Evolutionary conservation across 352 stramenopile species (phyloP).

Genomic region (Phytophthora palmivora): DNA sequence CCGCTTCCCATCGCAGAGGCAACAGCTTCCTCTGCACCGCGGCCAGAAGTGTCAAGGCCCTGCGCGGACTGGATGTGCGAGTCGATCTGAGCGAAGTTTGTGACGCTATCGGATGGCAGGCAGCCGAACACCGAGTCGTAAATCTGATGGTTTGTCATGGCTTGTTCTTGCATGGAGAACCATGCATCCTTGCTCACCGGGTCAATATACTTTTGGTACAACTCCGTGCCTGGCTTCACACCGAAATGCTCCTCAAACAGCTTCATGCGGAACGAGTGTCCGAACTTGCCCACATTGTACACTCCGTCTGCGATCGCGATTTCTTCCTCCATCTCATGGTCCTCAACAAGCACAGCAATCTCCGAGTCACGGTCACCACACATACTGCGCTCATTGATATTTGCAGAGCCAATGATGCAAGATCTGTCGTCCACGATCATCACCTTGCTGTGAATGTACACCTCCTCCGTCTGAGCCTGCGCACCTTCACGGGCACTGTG

Average conservation of each 20-base stretch:
- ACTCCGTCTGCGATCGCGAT: conserved; percentile 53
- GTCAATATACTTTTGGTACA: conserved; percentile 70
- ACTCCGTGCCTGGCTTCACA: conserved; percentile 43
- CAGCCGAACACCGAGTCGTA: conserved; percentile 88
- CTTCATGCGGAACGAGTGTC: conserved; percentile 88
- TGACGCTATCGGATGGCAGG: conserved; percentile 77
- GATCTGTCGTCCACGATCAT: conserved; percentile 89
- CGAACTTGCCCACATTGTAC: conserved; percentile 79
- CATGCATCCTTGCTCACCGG: conserved; percentile 69
- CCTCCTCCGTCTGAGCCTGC: conserved; percentile 69
- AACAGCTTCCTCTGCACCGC: conserved; percentile 35
- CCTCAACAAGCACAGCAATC: conserved; percentile 87
- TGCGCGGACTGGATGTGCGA: conserved; percentile 45
- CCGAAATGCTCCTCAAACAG: conserved; percentile 90
- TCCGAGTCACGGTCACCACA: conserved; percentile 88
- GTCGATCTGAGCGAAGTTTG: conserved; percentile 76
- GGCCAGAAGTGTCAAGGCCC: conserved; percentile 40
- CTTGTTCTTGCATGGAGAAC: conserved; percentile 88
- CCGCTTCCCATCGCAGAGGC: conserved; percentile 26
- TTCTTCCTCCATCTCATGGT: conserved; percentile 70
- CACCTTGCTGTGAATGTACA: conserved; percentile 93
- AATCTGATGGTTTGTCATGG: conserved; percentile 84
- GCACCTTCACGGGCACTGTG: conserved; percentile 49
- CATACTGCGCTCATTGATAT: conserved; percentile 91
- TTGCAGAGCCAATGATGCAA: conserved; percentile 86